A percentile compares a stretch with the other conserved stretches of the same genome.
Conservation (phyloP, 805 yeast species). For the Candida qinlingensis region DNA sequence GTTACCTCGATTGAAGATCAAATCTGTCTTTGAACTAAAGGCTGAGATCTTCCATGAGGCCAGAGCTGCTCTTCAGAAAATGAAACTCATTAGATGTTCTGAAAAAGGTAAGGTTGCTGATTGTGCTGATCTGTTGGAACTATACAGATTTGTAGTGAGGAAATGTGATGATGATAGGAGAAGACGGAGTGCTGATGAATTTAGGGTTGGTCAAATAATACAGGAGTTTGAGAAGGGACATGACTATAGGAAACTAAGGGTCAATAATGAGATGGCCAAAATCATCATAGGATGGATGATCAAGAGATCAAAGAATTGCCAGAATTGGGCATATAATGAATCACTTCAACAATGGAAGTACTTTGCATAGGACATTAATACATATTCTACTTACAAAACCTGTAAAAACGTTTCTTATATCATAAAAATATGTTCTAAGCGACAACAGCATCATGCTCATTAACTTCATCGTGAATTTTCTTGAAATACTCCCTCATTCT, state of each 20-base stretch:
- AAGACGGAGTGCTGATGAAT: too few species aligned
- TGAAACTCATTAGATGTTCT: constrained; percentile 17
- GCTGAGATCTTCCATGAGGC: constrained; percentile 24
- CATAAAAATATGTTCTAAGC: neutral
- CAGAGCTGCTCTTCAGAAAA: constrained; percentile 20
- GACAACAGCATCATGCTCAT: neutral
- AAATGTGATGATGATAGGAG: neutral
- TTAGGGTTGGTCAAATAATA: neutral
- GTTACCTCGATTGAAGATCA: constrained; percentile 6
- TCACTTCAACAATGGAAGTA: neutral
- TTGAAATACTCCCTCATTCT: constrained; percentile 58
- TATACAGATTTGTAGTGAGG: neutral
- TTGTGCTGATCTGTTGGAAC: neutral
- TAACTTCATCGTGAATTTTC: constrained; percentile 10
- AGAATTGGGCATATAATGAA: neutral
- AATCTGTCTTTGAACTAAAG: constrained; percentile 12
- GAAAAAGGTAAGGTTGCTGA: neutral
- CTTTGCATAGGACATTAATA: neutral
- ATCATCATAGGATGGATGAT: constrained; percentile 1
- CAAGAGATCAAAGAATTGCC: neutral
- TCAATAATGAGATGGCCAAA: neutral
- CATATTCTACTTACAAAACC: too few species aligned
- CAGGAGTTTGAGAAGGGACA: neutral
- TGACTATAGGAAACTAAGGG: neutral
- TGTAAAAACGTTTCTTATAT: too few species aligned